phyloP scores from a whole-genome alignment of 202 grass and related monocot genomes.

The Musa balbisiana region DNA sequence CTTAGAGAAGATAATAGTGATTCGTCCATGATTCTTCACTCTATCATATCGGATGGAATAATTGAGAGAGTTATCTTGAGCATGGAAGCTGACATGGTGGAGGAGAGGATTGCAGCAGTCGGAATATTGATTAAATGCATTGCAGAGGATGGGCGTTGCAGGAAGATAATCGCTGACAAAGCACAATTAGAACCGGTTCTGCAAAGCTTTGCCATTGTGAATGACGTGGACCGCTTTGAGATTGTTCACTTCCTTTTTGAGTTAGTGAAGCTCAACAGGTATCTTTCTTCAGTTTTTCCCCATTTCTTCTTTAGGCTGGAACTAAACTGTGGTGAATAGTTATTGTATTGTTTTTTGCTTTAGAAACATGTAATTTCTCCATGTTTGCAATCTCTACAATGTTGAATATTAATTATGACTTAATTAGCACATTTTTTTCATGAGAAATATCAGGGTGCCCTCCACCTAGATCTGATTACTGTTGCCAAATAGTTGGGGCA shows the following conservation, averaged over 20 bases:
- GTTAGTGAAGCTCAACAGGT: slow-evolving; percentile 55
- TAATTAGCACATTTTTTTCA: background rate
- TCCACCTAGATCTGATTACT: background rate
- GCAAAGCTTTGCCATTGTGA: slow-evolving; percentile 43
- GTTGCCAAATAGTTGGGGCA: background rate
- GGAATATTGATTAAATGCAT: slow-evolving; percentile 45
- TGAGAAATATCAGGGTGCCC: background rate
- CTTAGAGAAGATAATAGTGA: slow-evolving; percentile 12
- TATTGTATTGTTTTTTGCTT: background rate
- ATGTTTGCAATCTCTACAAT: background rate
- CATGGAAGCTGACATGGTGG: slow-evolving; percentile 37
- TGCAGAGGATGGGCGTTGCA: slow-evolving; percentile 42
- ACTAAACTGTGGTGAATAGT: background rate
- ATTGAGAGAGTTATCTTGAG: slow-evolving; percentile 29
- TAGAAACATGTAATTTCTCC: background rate
- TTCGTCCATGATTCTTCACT: slow-evolving; percentile 21
- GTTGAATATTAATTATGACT: background rate
- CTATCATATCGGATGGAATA: slow-evolving; percentile 43
- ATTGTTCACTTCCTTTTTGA: slow-evolving; percentile 54
- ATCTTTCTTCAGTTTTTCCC: background rate
- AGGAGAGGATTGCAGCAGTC: slow-evolving; percentile 35
- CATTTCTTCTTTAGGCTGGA: background rate
- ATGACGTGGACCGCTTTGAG: slow-evolving; percentile 40
- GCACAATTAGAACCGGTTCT: slow-evolving; percentile 26
- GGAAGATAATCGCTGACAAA: slow-evolving; percentile 44